Evolutionary conservation across 768 basidiomycete species (phyloP).

Genomic region (Suillus ampliporus): DNA sequence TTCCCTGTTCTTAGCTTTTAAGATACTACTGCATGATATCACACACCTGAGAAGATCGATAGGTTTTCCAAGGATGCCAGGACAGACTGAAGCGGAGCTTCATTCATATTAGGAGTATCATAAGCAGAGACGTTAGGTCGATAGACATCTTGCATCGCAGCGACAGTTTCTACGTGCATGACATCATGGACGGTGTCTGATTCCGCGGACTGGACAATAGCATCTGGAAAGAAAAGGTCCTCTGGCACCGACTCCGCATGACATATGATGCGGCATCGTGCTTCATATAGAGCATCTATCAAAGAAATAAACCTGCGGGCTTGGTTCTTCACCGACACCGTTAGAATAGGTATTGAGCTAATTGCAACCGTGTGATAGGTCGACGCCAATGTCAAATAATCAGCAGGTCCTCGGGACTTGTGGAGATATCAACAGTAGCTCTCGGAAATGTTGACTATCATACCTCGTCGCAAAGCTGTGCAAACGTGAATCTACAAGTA

Average conservation of each 20-base stretch:
- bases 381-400: no score
- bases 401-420: constrained; percentile 56
- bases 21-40: not conserved
- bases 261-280: constrained; percentile 43
- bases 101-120: constrained; percentile 42
- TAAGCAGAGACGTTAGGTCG: constrained; percentile 63
- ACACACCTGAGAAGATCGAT: constrained; percentile 54
- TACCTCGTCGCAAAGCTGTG: constrained; percentile 32
- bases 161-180: constrained; percentile 54
- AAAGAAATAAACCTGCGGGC: constrained; percentile 64
- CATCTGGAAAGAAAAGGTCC: constrained; percentile 62
- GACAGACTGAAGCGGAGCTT: constrained; percentile 35
- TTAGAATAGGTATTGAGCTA: no score
- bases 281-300: constrained; percentile 63
- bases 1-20: no score
- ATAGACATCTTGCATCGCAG: constrained; percentile 54
- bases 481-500: no score
- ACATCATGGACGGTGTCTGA: constrained; percentile 29
- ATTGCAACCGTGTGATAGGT: no score
- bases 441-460: not conserved
- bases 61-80: constrained; percentile 48
- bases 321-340: constrained; percentile 59
- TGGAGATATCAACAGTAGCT: not conserved
- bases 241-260: constrained; percentile 47
- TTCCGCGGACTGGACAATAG: constrained; percentile 15